Evolutionary conservation across 2,329 filamentous ascomycete species (phyloP), one percentile per base, ranked within the genome.

Genomic region (Paracoccidioides lutzii): DNA sequence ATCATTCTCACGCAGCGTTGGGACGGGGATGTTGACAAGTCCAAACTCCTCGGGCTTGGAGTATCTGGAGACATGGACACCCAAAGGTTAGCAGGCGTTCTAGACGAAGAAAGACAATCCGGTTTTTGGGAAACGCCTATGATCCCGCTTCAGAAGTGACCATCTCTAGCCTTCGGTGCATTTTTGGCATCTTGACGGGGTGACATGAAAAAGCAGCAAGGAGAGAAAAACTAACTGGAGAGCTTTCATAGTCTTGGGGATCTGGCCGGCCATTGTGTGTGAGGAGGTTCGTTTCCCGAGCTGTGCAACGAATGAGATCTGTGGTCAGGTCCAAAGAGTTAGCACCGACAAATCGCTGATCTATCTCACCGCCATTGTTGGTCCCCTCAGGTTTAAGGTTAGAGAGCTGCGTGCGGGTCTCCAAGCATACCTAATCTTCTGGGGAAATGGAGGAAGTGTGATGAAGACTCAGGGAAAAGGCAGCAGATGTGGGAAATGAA

Each of bases 21-120:
- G 82, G 5, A 85, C 76, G 59, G 82, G 81, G 40, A 84, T 78
- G 9, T 80, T 73, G 60, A 84, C 81, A 57, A 85, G 76, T 60
- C 75, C 74, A 70, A 78, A 83, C 57, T 79, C 74, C 66, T 81
- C 74, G 45, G 81, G 81, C 75, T 83, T 79, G 69, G 81, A 78
- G 71, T 84, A 83, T 69, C 74, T 76, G 59, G 45, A 43, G 43
- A 43, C 49, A 40, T 51, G 5, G 41, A 49, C 12, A 52, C 10
- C 12, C 12, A 40, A 2, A 6, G 15, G 38, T 42, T 43, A 41
- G 37, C 37, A 43, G 15, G 22, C 35, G 14, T 14, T 43, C 15
- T n/a, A 22, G 35, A 30, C 32, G 15, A 22, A 44, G 14, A 12
- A 14, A 9, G 22, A 45, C 3, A 15, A 22, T 9, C 37, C 22